These are phyloP conservation scores for Amanita polypyramis DNA, from an alignment of 768 basidiomycete genomes.

Conservation along the genomic window DNA sequence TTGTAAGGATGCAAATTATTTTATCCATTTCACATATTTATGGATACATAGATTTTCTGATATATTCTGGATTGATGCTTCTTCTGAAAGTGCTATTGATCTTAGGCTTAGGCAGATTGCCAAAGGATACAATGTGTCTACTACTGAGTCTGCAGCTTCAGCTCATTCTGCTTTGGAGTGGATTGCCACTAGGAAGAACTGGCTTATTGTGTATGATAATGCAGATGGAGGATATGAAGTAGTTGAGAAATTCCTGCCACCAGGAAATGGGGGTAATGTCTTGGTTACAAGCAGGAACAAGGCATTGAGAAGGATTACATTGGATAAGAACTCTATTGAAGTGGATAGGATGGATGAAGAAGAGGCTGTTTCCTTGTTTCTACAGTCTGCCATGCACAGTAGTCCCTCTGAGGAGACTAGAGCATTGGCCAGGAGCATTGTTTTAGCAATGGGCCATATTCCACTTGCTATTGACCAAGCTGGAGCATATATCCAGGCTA, in stretches of 20 bases:
- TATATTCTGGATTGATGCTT: conserved; percentile 16
- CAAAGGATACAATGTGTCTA: too few species aligned
- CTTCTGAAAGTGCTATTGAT: conserved; percentile 7
- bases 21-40: not conserved
- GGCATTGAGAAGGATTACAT: not conserved
- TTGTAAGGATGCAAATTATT: not conserved
- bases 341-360: conserved; percentile 10
- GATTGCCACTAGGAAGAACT: not conserved
- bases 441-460: conserved; percentile 5
- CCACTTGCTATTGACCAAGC: not conserved
- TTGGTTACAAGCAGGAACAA: conserved; percentile 1
- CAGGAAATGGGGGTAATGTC: not conserved
- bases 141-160: too few species aligned
- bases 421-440: too few species aligned
- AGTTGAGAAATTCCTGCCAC: not conserved
- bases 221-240: not conserved
- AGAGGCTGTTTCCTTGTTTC: too few species aligned
- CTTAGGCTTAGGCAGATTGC: too few species aligned
- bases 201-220: conserved; percentile 1
- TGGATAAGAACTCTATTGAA: conserved; percentile 1
- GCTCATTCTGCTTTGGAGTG: not conserved
- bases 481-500: too few species aligned
- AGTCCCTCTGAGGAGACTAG: too few species aligned
- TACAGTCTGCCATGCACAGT: too few species aligned
- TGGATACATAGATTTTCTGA: conserved; percentile 10